Conservation (phyloP, 1,284 basidiomycete genomes). For the Pisolithus thermaeus region DNA sequence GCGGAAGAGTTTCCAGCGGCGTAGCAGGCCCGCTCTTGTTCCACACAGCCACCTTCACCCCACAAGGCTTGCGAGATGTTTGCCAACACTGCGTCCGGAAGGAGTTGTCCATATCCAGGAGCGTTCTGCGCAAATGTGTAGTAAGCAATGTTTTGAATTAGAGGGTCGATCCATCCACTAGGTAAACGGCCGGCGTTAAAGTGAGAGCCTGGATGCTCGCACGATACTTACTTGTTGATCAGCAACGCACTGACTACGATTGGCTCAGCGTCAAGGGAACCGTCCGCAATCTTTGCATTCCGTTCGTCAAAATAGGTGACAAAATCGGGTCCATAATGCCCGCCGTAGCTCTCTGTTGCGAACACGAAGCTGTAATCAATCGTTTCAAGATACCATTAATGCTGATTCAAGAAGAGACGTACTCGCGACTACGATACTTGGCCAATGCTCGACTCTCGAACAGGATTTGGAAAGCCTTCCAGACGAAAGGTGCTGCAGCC, state of each 20-base stretch:
- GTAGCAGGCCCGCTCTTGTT: conserved; percentile 49
- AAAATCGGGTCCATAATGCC: conserved; percentile 61
- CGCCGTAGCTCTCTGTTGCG: conserved; percentile 60
- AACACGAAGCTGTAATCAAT: conserved; percentile 49
- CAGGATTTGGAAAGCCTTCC: conserved; percentile 62
- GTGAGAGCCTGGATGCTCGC: neutral
- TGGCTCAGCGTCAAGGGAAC: conserved; percentile 38
- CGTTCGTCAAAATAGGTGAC: conserved; percentile 63
- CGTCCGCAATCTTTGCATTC: conserved; percentile 47
- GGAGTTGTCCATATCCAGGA: conserved; percentile 59
- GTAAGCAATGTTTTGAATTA: conserved; percentile 57
- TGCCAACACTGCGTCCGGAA: conserved; percentile 39
- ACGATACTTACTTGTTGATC: conserved; percentile 43
- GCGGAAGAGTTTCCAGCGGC: conserved; percentile 40
- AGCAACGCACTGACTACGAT: conserved; percentile 42
- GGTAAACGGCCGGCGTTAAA: neutral
- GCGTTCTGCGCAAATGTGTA: conserved; percentile 55
- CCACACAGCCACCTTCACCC: conserved; percentile 42
- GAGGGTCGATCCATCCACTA: conserved; percentile 64
- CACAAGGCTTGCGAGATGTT: conserved; percentile 46
- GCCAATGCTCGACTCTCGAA: conserved; percentile 59
- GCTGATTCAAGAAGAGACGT: conserved; percentile 13
- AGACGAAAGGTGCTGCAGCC: conserved; percentile 44
- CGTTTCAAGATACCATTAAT: neutral
- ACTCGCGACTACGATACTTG: conserved; percentile 54